phyloP scores from a whole-genome alignment of 2,329 filamentous ascomycete species.

The Lachnellula hyalina region DNA sequence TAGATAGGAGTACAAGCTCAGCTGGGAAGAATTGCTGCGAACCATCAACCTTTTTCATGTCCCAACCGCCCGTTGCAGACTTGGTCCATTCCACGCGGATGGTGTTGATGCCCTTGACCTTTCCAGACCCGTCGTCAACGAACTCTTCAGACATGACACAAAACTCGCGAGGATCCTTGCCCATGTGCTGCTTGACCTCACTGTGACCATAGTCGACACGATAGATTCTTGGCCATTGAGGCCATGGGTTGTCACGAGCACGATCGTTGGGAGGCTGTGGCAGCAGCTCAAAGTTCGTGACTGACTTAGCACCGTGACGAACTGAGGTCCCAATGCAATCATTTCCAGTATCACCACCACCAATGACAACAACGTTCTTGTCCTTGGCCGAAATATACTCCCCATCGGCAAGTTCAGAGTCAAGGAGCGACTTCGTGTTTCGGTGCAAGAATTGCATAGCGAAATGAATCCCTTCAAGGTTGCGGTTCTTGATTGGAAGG shows the following conservation, averaged over 20 bases:
- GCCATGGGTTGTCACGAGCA: conserved; percentile 93
- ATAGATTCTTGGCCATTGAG: conserved; percentile 96
- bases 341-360: conserved; percentile 95
- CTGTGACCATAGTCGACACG: conserved; percentile 97
- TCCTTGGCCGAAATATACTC: conserved; percentile 91
- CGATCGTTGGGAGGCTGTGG: conserved; percentile 89
- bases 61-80: conserved; percentile 83
- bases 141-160: conserved; percentile 99
- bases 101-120: conserved; percentile 93
- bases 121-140: conserved; percentile 78
- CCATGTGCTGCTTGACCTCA: conserved; percentile 93
- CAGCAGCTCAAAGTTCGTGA: conserved; percentile 93
- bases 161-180: conserved; percentile 92
- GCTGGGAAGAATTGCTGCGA: conserved; percentile 95
- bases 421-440: conserved; percentile 95
- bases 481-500: conserved; percentile 82
- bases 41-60: conserved; percentile 96
- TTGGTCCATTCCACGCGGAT: conserved; percentile 95
- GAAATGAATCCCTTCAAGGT: conserved; percentile 85
- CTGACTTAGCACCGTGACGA: conserved; percentile 89
- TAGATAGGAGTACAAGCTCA: conserved; percentile 87
- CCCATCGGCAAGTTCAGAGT: conserved; percentile 79
- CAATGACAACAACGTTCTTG: conserved; percentile 95
- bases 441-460: conserved; percentile 97
- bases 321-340: conserved; percentile 97